A percentile compares a stretch with the other conserved stretches of the same genome.
Conservation (phyloP, 2,329 filamentous ascomycete species). For the Polychaeton citri region DNA sequence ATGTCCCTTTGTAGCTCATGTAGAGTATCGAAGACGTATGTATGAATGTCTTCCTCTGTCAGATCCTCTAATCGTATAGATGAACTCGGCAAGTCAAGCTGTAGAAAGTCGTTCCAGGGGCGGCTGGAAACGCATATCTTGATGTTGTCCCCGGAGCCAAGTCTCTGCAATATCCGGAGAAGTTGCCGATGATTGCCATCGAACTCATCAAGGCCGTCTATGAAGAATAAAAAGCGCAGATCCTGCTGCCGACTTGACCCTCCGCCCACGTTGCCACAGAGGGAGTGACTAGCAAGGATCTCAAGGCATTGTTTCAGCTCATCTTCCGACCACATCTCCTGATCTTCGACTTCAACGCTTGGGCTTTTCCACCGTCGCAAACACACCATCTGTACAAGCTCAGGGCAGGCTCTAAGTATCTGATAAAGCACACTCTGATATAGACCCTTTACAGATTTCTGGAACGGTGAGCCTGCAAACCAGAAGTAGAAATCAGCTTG, state of each 20-base stretch:
- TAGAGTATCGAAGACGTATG: no score
- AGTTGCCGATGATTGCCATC: not conserved
- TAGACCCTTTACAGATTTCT: not conserved
- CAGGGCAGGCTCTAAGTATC: not conserved
- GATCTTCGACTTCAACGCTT: not conserved
- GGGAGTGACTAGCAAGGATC: no score
- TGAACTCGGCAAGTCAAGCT: no score
- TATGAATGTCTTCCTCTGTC: not conserved
- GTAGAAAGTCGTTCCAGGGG: constrained; percentile 10
- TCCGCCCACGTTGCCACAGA: no score
- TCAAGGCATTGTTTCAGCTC: not conserved
- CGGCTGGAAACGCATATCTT: constrained; percentile 11
- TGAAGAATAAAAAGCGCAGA: constrained; percentile 7
- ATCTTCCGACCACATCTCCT: not conserved
- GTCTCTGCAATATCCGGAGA: not conserved
- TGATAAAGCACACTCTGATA: not conserved
- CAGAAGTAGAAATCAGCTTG: not conserved
- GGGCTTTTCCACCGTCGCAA: no score
- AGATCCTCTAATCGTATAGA: no score
- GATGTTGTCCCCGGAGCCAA: constrained; percentile 1
- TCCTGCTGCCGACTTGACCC: not conserved
- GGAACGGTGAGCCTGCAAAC: not conserved
- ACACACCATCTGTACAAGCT: no score
- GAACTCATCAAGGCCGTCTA: constrained; percentile 6
- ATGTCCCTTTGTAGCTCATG: no score